Evolutionary conservation across 140 eudicot genomes (phyloP).

Genomic region (Senecio squalidus): DNA sequence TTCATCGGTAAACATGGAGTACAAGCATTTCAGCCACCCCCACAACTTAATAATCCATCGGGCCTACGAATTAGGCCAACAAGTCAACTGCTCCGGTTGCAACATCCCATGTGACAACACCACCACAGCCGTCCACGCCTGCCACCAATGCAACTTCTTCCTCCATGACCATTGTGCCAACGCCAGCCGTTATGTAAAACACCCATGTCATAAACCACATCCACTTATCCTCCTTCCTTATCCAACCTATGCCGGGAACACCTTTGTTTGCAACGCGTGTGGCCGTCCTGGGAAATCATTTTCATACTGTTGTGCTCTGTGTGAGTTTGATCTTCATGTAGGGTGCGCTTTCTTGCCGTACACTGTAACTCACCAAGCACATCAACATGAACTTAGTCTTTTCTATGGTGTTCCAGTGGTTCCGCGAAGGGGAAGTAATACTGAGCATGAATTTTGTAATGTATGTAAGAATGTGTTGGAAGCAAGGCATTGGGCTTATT

Average conservation of each 20-base stretch:
- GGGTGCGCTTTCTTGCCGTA: constrained; percentile 59
- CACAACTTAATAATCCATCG: constrained; percentile 43
- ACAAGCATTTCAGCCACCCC: constrained; percentile 56
- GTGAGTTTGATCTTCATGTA: constrained; percentile 63
- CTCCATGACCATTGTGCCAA: constrained; percentile 74
- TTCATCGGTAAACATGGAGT: constrained; percentile 29
- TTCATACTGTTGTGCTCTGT: constrained; percentile 49
- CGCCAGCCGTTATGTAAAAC: constrained; percentile 53
- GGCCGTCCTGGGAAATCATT: constrained; percentile 45
- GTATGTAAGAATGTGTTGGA: constrained; percentile 37
- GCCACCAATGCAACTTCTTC: constrained; percentile 62
- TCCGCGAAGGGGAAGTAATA: constrained; percentile 15
- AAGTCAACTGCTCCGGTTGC: constrained; percentile 52
- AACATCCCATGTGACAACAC: constrained; percentile 31
- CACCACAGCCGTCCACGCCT: constrained; percentile 48
- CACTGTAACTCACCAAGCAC: constrained; percentile 31
- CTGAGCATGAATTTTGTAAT: constrained; percentile 27
- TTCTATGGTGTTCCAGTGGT: constrained; percentile 11
- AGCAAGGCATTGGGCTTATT: constrained; percentile 40
- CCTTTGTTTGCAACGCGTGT: constrained; percentile 64
- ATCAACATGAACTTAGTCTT: constrained; percentile 42
- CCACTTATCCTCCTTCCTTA: constrained; percentile 58
- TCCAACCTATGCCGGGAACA: constrained; percentile 59
- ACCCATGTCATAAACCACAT: constrained; percentile 50
- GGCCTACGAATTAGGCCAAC: constrained; percentile 31